Evolutionary conservation across 164 flowering plant genomes (phyloP).

Genomic region (Tetracentron sinense): DNA sequence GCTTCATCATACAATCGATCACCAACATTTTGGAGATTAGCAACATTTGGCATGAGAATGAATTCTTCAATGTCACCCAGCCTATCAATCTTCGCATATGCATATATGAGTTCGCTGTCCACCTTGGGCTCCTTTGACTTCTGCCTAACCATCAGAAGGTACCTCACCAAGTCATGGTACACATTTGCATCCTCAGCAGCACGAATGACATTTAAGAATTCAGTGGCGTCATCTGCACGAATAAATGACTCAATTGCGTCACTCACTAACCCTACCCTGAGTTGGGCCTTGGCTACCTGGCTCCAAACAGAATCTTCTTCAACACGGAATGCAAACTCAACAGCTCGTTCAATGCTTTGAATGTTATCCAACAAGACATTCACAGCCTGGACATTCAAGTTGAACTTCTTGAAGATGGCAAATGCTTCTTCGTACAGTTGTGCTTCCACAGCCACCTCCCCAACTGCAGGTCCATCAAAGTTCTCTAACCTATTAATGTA

Average conservation of each 20-base stretch:
- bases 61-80: conserved; percentile 78
- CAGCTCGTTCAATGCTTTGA: conserved; percentile 67
- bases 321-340: conserved; percentile 86
- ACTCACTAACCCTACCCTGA: conserved; percentile 69
- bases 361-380: conserved; percentile 74
- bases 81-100: conserved; percentile 84
- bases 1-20: conserved; percentile 80
- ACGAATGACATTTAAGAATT: conserved; percentile 66
- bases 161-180: conserved; percentile 70
- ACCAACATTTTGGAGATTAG: conserved; percentile 77
- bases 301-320: conserved; percentile 94
- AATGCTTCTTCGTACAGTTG: conserved; percentile 80
- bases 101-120: conserved; percentile 80
- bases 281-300: conserved; percentile 84
- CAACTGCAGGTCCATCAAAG: conserved; percentile 88
- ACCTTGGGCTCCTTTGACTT: conserved; percentile 78
- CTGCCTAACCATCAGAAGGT: conserved; percentile 80
- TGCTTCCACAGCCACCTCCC: conserved; percentile 87
- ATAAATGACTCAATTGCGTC: conserved; percentile 88
- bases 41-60: conserved; percentile 88
- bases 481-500: conserved; percentile 74
- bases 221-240: conserved; percentile 80
- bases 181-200: conserved; percentile 72
- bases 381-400: conserved; percentile 81
- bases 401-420: conserved; percentile 83